Evolutionary conservation across 768 basidiomycete species (phyloP).

Genomic region (Coprinopsis strossmayeri): DNA sequence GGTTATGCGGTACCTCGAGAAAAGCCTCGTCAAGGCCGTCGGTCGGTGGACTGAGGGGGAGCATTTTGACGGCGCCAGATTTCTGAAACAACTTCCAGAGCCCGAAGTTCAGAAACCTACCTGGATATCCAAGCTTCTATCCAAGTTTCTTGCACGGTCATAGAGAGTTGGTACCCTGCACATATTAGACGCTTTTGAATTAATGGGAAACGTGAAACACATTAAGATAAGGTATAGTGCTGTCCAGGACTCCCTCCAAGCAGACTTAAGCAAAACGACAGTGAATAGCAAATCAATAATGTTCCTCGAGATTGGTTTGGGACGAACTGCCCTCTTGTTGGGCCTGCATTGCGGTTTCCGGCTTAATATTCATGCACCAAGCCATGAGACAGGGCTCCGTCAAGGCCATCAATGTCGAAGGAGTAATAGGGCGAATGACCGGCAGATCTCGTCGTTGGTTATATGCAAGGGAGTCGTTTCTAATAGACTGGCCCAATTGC

Average conservation of each 20-base stretch:
- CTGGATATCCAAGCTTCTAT: background rate
- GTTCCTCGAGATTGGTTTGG: no score
- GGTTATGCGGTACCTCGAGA: slow-evolving; percentile 56
- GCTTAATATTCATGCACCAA: slow-evolving; percentile 22
- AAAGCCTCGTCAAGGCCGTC: slow-evolving; percentile 37
- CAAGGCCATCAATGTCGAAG: slow-evolving; percentile 35
- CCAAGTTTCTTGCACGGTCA: no score
- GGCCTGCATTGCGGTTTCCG: background rate
- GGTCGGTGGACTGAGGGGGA: slow-evolving; percentile 32
- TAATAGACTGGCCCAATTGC: background rate
- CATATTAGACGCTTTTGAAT: no score
- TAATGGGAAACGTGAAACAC: no score
- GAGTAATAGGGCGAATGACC: slow-evolving; percentile 25
- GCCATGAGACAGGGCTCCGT: slow-evolving; percentile 38
- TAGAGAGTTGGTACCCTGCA: no score
- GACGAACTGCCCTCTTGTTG: no score
- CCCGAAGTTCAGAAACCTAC: background rate
- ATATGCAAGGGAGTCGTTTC: background rate
- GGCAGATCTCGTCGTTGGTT: background rate
- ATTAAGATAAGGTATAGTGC: no score
- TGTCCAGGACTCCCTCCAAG: no score
- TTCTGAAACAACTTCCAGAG: slow-evolving; percentile 23
- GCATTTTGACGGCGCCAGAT: slow-evolving; percentile 18
- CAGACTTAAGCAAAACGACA: no score
- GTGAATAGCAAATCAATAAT: no score